These are phyloP conservation scores for Biscogniauxia marginata DNA, from an alignment of 2,329 filamentous ascomycete species.

Conservation along the genomic window DNA sequence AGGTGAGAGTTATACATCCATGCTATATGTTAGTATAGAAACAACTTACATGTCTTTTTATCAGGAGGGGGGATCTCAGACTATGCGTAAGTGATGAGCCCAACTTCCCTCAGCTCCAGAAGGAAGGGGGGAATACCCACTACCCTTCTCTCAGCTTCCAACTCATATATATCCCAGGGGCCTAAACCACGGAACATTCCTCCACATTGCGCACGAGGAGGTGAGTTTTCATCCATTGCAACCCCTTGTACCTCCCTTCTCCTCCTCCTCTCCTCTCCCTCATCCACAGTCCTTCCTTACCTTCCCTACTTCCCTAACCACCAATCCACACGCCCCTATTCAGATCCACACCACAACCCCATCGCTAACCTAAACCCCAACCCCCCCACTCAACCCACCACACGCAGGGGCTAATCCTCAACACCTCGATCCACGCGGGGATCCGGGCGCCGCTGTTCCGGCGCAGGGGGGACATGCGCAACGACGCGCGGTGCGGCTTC, in stretches of 20 bases:
- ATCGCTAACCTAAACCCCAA: background rate
- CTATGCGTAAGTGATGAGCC: conserved; percentile 48
- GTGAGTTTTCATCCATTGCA: conserved; percentile 18
- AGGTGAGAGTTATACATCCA: conserved; percentile 33
- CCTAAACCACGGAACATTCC: conserved; percentile 62
- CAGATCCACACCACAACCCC: no score
- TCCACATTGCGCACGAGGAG: conserved; percentile 62
- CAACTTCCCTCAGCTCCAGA: no score
- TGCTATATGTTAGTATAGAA: background rate
- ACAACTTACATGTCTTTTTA: conserved; percentile 5
- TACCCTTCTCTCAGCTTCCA: background rate
- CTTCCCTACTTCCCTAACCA: background rate
- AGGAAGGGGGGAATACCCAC: no score
- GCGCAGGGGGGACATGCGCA: conserved; percentile 49
- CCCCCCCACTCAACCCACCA: no score
- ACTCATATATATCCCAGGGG: conserved; percentile 31
- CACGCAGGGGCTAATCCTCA: conserved; percentile 54
- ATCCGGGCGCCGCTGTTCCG: conserved; percentile 54
- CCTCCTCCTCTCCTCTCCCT: background rate
- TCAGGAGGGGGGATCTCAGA: conserved; percentile 56
- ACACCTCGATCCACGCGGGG: conserved; percentile 60
- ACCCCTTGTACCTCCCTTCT: background rate
- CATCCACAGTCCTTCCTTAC: background rate
- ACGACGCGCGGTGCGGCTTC: conserved; percentile 60
- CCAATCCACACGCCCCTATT: no score